These are phyloP conservation scores for Luzula sylvatica DNA, from an alignment of 176 grass and related monocot genomes.

Conservation along the genomic window DNA sequence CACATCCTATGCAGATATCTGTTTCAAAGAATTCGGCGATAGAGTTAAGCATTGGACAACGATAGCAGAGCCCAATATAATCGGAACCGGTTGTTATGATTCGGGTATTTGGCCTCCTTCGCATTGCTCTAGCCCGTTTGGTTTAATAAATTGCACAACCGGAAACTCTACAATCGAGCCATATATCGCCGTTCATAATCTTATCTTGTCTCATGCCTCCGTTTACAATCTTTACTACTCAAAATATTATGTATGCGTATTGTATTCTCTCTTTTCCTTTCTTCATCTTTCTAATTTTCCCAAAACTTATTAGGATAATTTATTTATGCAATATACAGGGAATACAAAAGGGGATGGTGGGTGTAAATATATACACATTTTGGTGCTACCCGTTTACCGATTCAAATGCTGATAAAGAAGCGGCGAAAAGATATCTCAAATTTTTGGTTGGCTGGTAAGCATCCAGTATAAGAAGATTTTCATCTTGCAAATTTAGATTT, in stretches of 20 bases:
- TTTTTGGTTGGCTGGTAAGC: slow-evolving; percentile 41
- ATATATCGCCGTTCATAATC: slow-evolving; percentile 40
- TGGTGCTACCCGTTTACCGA: slow-evolving; percentile 44
- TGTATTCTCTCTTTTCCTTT: neutral
- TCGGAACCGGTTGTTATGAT: slow-evolving; percentile 13
- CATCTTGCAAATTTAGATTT: neutral
- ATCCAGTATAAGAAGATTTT: neutral
- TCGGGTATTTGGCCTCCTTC: slow-evolving; percentile 17
- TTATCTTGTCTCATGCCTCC: slow-evolving; percentile 44
- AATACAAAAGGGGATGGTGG: slow-evolving; percentile 33
- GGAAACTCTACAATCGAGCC: slow-evolving; percentile 50
- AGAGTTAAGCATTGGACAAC: slow-evolving; percentile 53
- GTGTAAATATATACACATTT: slow-evolving; percentile 34
- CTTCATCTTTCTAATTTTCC: too few relatives aligned
- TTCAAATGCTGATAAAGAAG: slow-evolving; percentile 26
- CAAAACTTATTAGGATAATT: too few relatives aligned
- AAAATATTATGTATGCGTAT: slow-evolving; percentile 43
- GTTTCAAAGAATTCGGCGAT: slow-evolving; percentile 53
- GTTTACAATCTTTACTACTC: slow-evolving; percentile 28
- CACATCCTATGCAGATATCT: slow-evolving; percentile 45
- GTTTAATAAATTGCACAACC: slow-evolving; percentile 26
- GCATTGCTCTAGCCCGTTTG: slow-evolving; percentile 51
- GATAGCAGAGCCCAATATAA: slow-evolving; percentile 28
- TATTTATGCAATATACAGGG: slow-evolving; percentile 18
- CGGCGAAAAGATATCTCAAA: slow-evolving; percentile 24